These are phyloP conservation scores for Mycena leptocephala DNA, from an alignment of 768 basidiomycete species.

Conservation along the genomic window DNA sequence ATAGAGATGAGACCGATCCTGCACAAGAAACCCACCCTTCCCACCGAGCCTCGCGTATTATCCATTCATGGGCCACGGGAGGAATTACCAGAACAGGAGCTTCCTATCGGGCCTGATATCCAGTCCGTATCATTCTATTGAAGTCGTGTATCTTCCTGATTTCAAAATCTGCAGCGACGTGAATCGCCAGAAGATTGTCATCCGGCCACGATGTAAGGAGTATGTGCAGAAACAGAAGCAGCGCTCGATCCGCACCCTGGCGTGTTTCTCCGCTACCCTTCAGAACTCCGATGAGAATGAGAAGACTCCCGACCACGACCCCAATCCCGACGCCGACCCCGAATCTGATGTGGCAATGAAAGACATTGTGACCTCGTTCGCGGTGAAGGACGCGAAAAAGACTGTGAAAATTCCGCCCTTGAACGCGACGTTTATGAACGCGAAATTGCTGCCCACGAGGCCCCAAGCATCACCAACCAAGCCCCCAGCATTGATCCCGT, in stretches of 20 bases:
- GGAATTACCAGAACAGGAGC: neutral
- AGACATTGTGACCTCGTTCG: neutral
- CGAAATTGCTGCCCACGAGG: neutral
- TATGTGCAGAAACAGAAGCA: constrained; percentile 28
- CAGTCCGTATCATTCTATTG: neutral
- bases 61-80: neutral
- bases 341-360: neutral
- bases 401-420: no score
- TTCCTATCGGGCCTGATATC: constrained; percentile 1
- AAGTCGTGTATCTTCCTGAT: neutral
- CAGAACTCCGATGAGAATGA: neutral
- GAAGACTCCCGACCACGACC: neutral
- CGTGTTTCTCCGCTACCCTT: constrained; percentile 14
- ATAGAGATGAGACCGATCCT: neutral
- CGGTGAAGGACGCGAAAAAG: no score
- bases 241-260: constrained; percentile 17
- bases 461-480: no score
- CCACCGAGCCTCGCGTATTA: neutral
- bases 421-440: neutral
- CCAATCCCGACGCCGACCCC: no score
- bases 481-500: no score
- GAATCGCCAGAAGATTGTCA: constrained; percentile 32
- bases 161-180: constrained; percentile 13
- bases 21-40: neutral
- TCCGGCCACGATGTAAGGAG: constrained; percentile 26